Evolutionary conservation across 73 alveolate genomes (phyloP), one percentile per base, ranked within the genome.

Genomic region (Blepharisma stoltei): DNA sequence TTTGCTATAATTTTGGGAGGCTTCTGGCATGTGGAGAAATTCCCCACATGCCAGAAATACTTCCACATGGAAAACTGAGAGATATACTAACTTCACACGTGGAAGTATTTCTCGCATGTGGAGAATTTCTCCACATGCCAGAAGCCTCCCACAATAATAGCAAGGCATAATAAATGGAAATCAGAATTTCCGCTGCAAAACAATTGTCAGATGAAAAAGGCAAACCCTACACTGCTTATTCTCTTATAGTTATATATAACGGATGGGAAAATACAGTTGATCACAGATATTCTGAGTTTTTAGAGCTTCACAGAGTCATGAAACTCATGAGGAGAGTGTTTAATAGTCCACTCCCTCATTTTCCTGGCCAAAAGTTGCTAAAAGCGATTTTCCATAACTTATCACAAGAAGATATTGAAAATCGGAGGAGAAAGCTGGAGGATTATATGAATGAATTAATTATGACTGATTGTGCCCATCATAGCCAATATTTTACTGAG

Each of bases 101-200:
- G n/a, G n/a, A n/a, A n/a, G n/a, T n/a, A n/a, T n/a, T n/a, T n/a
- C n/a, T n/a, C n/a, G n/a, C n/a, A n/a, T n/a, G n/a, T n/a, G n/a
- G n/a, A n/a, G n/a, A n/a, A n/a, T n/a, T n/a, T n/a, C n/a, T n/a
- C n/a, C n/a, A n/a, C n/a, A n/a, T n/a, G n/a, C n/a, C n/a, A n/a
- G n/a, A n/a, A n/a, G n/a, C n/a, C n/a, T n/a, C n/a, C n/a, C n/a
- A n/a, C n/a, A n/a, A n/a, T n/a, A n/a, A n/a, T n/a, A n/a, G n/a
- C n/a, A n/a, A n/a, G n/a, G n/a, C n/a, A n/a, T n/a, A n/a, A n/a
- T 32, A 52, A 52, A 52, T 52, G 66, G 66, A 52, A 52, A 52
- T 52, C 23, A 52, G 66, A 11, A 52, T 52, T 52, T 20, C 66
- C n/a, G n/a, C 66, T 14, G n/a, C n/a, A 14, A 52, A 20, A 52